phyloP scores from a whole-genome alignment of 208 protist species.

The Acanthamoeba triangularis region DNA sequence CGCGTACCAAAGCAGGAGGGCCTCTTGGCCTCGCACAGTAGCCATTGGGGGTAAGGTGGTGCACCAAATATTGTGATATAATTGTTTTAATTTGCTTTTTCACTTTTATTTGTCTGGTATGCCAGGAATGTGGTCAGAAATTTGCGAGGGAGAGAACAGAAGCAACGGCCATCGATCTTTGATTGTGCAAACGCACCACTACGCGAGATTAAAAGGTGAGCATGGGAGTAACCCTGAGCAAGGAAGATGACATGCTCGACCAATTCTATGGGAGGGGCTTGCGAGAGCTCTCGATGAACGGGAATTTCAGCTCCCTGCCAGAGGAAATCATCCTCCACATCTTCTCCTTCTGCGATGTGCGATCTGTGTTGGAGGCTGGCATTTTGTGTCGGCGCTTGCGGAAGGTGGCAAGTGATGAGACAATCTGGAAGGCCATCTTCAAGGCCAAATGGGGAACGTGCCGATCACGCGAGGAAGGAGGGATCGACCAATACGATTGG shows the following conservation, averaged over 20 bases:
- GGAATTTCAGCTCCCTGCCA: neutral
- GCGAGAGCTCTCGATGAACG: slow-evolving; percentile 5
- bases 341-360: slow-evolving; percentile 13
- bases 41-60: neutral
- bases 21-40: slow-evolving; percentile 1
- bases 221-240: neutral
- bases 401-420: slow-evolving; percentile 8
- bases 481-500: neutral
- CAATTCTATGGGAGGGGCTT: neutral
- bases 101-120: too few species aligned
- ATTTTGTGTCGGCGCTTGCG: neutral
- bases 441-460: slow-evolving; percentile 4
- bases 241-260: slow-evolving; percentile 26
- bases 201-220: too few species aligned
- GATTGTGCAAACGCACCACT: too few species aligned
- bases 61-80: too few species aligned
- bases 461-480: neutral
- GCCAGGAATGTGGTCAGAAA: too few species aligned
- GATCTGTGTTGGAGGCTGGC: neutral
- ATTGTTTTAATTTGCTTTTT: too few species aligned
- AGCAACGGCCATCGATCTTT: neutral
- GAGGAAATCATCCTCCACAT: slow-evolving; percentile 61
- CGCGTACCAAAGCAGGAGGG: slow-evolving; percentile 50
- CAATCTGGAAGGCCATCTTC: slow-evolving; percentile 7
- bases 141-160: neutral